Conservation (phyloP, 352 stramenopile genomes). For the Elongisporangium anandrum region DNA sequence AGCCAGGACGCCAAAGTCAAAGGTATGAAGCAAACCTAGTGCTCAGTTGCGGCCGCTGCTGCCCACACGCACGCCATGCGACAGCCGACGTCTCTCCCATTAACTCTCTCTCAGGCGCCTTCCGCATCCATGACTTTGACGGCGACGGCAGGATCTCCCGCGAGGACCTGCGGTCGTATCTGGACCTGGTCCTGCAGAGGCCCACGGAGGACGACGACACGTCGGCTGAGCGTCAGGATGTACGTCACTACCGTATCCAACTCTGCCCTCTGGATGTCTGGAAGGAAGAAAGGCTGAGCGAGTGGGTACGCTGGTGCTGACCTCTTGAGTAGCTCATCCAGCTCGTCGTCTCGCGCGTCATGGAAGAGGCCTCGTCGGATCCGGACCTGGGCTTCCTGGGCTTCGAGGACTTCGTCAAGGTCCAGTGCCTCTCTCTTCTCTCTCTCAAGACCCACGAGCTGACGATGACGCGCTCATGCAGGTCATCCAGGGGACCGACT, state of each 20-base stretch:
- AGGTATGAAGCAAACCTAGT: conserved; percentile 15
- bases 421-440: conserved; percentile 6
- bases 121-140: conserved; percentile 70
- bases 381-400: conserved; percentile 34
- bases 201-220: conserved; percentile 18
- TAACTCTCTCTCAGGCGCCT: conserved; percentile 32
- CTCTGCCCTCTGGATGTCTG: no score
- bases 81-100: neutral
- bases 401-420: conserved; percentile 69
- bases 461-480: conserved; percentile 9
- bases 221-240: conserved; percentile 25
- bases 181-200: conserved; percentile 30
- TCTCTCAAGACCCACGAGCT: conserved; percentile 5
- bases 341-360: conserved; percentile 31
- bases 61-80: no score
- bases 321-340: conserved; percentile 28
- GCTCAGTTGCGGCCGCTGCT: conserved; percentile 1
- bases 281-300: neutral
- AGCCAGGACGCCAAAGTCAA: conserved; percentile 40
- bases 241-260: conserved; percentile 3
- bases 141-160: conserved; percentile 64
- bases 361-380: conserved; percentile 52
- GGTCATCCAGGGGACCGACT: conserved; percentile 58
- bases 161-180: conserved; percentile 44
- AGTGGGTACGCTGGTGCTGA: neutral